A percentile compares a stretch with the other conserved stretches of the same genome.
Conservation (phyloP, 139 green algal genomes). For the Chlamydomonas eustigma region DNA sequence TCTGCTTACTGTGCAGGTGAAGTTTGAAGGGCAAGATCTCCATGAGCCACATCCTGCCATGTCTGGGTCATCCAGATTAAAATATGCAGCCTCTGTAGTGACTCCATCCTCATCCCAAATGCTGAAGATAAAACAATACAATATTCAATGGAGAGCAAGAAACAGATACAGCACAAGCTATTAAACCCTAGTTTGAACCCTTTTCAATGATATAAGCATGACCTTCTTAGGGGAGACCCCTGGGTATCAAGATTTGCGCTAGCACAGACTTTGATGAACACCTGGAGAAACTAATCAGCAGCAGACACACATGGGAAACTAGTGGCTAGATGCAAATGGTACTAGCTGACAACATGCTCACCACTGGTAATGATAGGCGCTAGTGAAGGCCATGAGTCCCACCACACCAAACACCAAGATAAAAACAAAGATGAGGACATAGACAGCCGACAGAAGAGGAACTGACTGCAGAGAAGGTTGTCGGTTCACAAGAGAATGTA, state of each 20-base stretch:
- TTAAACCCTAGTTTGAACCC: too few species aligned
- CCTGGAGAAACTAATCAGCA: too few species aligned
- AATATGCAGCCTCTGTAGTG: not conserved
- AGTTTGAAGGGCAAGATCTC: constrained; percentile 39
- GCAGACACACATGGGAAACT: too few species aligned
- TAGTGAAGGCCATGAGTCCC: constrained; percentile 49
- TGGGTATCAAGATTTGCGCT: too few species aligned
- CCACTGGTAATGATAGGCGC: constrained; percentile 56
- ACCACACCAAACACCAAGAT: constrained; percentile 65
- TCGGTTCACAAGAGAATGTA: too few species aligned
- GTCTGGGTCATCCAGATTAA: not conserved
- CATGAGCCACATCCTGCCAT: not conserved
- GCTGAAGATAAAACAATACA: too few species aligned
- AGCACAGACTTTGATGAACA: too few species aligned
- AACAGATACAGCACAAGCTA: too few species aligned
- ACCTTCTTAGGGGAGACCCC: too few species aligned
- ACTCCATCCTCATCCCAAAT: not conserved
- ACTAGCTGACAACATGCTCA: constrained; percentile 23
- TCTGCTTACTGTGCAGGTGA: constrained; percentile 41
- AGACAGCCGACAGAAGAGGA: constrained; percentile 54
- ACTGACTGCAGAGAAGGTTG: constrained; percentile 48
- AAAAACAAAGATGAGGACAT: constrained; percentile 62
- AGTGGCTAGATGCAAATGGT: too few species aligned
- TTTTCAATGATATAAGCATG: too few species aligned
- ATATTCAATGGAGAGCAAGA: too few species aligned